These are phyloP conservation scores for Ophiosphaerella narmari DNA, from an alignment of 2,329 filamentous ascomycete species.

Conservation along the genomic window DNA sequence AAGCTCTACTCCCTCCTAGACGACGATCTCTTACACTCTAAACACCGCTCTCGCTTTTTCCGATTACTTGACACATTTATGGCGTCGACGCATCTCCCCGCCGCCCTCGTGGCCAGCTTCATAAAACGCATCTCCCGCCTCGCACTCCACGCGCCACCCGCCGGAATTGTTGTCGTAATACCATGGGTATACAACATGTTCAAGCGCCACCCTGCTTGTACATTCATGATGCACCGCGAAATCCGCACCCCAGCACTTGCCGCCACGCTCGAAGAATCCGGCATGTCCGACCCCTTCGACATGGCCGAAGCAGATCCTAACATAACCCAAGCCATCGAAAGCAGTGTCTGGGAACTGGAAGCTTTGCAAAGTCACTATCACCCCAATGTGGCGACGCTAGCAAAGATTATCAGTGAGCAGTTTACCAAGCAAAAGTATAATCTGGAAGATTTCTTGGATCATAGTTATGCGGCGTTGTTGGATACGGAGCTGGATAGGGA, in stretches of 20 bases:
- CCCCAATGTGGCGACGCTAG: conserved; percentile 91
- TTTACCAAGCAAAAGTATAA: conserved; percentile 96
- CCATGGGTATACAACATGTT: conserved; percentile 97
- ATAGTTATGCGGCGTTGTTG: conserved; percentile 84
- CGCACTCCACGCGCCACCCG: conserved; percentile 84
- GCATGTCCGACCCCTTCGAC: conserved; percentile 77
- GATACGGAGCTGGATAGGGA: conserved; percentile 83
- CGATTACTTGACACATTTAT: conserved; percentile 90
- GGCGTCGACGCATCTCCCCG: conserved; percentile 87
- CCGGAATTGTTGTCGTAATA: conserved; percentile 83
- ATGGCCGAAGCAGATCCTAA: conserved; percentile 79
- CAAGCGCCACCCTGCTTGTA: conserved; percentile 85
- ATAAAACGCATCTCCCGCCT: conserved; percentile 89
- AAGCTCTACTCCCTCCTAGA: conserved; percentile 95
- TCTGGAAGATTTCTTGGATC: conserved; percentile 95
- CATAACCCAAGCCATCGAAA: conserved; percentile 85
- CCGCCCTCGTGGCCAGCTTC: conserved; percentile 89
- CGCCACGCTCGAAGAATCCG: conserved; percentile 63
- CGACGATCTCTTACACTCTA: conserved; percentile 84
- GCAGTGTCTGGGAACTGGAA: conserved; percentile 92
- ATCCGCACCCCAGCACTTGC: conserved; percentile 63
- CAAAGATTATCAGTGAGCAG: conserved; percentile 92
- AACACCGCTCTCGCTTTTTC: conserved; percentile 92
- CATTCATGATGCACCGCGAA: conserved; percentile 92
- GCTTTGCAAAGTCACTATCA: conserved; percentile 93